phyloP scores from a whole-genome alignment of 2,329 filamentous ascomycete species.

The Aureobasidium musti region DNA sequence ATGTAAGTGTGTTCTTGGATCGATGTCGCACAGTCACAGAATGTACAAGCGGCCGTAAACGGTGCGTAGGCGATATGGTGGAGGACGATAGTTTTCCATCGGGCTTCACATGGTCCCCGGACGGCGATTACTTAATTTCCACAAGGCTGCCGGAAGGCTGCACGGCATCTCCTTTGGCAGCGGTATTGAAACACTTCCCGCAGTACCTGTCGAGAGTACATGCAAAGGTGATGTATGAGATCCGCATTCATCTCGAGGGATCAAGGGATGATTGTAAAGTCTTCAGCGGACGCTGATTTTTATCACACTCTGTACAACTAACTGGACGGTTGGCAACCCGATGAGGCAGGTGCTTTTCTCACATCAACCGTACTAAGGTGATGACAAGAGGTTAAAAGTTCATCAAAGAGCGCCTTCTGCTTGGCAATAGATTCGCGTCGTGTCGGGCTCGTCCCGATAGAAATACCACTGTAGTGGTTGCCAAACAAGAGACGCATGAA shows the following conservation, averaged over 20 bases:
- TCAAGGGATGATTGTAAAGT: not conserved
- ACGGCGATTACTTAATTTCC: slow-evolving; percentile 18
- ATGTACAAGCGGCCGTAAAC: slow-evolving; percentile 8
- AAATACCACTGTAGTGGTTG: too few species aligned
- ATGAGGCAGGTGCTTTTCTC: too few species aligned
- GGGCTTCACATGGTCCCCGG: slow-evolving; percentile 11
- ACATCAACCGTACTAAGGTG: too few species aligned
- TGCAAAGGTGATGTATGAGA: not conserved
- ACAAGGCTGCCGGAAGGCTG: not conserved
- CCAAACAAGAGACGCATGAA: too few species aligned
- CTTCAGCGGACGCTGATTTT: too few species aligned
- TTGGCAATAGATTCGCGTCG: not conserved
- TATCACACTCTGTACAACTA: not conserved
- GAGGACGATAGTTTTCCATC: not conserved
- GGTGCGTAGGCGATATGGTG: not conserved
- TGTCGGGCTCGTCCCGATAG: too few species aligned
- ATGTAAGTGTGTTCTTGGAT: not conserved
- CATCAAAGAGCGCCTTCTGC: too few species aligned
- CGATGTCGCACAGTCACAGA: not conserved
- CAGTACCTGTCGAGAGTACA: not conserved
- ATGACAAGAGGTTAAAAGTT: not conserved
- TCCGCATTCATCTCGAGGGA: not conserved
- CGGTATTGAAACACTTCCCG: not conserved
- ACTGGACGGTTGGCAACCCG: too few species aligned
- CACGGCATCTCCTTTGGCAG: not conserved